A percentile compares a stretch with the other conserved stretches of the same genome.
phyloP scores from a whole-genome alignment of 176 grass and related monocot species.

The Pontederia paniculata region DNA sequence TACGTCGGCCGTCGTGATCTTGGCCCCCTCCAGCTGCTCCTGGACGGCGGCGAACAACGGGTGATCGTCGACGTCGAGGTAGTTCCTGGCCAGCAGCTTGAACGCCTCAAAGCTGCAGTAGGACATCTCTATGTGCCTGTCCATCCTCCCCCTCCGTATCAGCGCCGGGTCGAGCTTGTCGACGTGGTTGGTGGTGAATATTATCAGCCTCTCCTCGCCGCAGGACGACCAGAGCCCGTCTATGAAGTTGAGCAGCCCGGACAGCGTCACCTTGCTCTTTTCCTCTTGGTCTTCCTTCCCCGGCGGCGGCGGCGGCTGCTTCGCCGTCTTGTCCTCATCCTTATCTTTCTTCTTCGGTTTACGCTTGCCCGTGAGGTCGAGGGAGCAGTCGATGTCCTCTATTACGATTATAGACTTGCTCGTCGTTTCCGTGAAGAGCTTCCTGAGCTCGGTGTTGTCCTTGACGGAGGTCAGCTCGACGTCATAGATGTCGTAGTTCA shows the following conservation, averaged over 20 bases:
- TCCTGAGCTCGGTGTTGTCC: conserved; percentile 58
- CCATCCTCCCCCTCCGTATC: too few relatives aligned
- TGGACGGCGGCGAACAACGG: too few relatives aligned
- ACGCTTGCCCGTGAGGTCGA: conserved; percentile 49
- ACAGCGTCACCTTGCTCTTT: conserved; percentile 50
- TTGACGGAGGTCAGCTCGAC: conserved; percentile 52
- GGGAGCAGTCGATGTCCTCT: conserved; percentile 65
- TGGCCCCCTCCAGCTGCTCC: too few relatives aligned
- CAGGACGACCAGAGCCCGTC: conserved; percentile 61
- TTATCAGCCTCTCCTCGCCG: conserved; percentile 42
- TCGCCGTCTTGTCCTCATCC: background rate
- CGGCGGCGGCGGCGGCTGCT: conserved; percentile 10
- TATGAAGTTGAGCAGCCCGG: conserved; percentile 62
- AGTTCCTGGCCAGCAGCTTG: too few relatives aligned
- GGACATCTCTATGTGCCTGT: too few relatives aligned
- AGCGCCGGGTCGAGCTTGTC: conserved; percentile 19
- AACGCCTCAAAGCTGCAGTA: too few relatives aligned
- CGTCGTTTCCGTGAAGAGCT: conserved; percentile 62
- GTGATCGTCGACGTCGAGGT: too few relatives aligned
- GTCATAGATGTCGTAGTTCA: conserved; percentile 64
- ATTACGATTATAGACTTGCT: conserved; percentile 68
- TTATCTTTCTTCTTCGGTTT: conserved; percentile 16
- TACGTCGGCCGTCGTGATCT: too few relatives aligned
- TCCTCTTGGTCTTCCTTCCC: background rate
- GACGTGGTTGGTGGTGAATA: conserved; percentile 58